Percentiles rank a stretch among this genome's conserved stretches.
These are phyloP conservation scores for Acacia confusa DNA, from an alignment of 306 rosid genomes.

Conservation along the genomic window DNA sequence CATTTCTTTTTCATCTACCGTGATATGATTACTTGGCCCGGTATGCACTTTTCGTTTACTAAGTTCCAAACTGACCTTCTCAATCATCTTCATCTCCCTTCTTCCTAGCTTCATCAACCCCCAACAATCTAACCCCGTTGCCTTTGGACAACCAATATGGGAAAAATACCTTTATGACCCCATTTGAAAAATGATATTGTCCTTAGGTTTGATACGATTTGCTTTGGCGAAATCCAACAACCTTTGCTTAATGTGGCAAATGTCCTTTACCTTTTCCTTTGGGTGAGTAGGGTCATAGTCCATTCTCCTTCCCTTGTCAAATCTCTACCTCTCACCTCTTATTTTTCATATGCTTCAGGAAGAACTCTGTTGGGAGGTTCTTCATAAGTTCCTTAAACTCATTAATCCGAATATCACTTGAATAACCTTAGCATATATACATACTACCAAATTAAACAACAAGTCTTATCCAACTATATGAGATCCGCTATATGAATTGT, in stretches of 20 bases:
- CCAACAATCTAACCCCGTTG: background rate
- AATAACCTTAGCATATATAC: background rate
- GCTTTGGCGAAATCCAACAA: background rate
- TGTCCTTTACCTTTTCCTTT: background rate
- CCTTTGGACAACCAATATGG: background rate
- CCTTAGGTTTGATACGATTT: background rate
- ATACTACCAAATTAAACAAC: no score
- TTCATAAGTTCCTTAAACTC: background rate
- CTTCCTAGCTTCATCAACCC: background rate
- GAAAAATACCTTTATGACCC: background rate
- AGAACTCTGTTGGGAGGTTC: background rate
- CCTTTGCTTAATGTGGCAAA: background rate
- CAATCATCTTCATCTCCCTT: no score
- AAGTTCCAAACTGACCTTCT: no score
- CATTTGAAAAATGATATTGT: background rate
- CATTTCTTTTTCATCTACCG: no score
- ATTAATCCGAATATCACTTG: background rate
- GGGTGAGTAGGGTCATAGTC: background rate
- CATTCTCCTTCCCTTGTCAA: background rate
- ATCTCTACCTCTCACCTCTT: background rate
- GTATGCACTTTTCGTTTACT: no score
- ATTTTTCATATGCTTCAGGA: background rate
- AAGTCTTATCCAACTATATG: no score
- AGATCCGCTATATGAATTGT: no score
- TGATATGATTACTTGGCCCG: no score